Evolutionary conservation across 495 filamentous ascomycete species (phyloP).

Genomic region (Penicillium diatomitis): DNA sequence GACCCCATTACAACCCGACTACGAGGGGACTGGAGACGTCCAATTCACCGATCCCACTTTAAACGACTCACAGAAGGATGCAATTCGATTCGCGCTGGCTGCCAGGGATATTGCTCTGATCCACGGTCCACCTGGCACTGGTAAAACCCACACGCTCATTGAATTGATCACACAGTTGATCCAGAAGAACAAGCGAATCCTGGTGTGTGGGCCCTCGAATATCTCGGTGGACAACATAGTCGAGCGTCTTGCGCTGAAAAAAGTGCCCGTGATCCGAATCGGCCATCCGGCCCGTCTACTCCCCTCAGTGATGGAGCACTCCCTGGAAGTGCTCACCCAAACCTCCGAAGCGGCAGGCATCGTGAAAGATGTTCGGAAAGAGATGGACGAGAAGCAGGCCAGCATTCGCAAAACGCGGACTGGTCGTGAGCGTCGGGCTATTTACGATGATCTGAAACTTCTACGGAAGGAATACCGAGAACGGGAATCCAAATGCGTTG

Average conservation of each 20-base stretch:
- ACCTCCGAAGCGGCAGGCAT: constrained; percentile 84
- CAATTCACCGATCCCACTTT: constrained; percentile 71
- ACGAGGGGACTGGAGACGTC: constrained; percentile 49
- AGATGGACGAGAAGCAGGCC: constrained; percentile 88
- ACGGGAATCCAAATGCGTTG: constrained; percentile 73
- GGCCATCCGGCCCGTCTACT: constrained; percentile 90
- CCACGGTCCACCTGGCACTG: constrained; percentile 91
- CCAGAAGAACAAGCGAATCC: constrained; percentile 56
- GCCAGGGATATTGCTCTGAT: constrained; percentile 83
- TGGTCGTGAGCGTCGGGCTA: constrained; percentile 68
- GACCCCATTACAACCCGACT: constrained; percentile 29
- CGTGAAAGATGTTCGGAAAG: constrained; percentile 81
- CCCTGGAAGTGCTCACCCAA: constrained; percentile 84
- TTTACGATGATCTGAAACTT: constrained; percentile 77
- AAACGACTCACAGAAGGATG: constrained; percentile 87
- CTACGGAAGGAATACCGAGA: constrained; percentile 83
- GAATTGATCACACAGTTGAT: constrained; percentile 87
- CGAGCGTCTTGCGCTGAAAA: constrained; percentile 76
- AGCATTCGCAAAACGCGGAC: constrained; percentile 78
- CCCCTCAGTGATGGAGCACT: constrained; percentile 80
- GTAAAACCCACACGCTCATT: constrained; percentile 95
- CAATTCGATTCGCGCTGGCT: constrained; percentile 78
- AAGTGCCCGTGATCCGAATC: constrained; percentile 78
- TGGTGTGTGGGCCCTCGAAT: constrained; percentile 94
- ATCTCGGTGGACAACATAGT: constrained; percentile 98